These are phyloP conservation scores for Calcarisporium arbuscula DNA, from an alignment of 2,329 filamentous ascomycete species.

Conservation along the genomic window DNA sequence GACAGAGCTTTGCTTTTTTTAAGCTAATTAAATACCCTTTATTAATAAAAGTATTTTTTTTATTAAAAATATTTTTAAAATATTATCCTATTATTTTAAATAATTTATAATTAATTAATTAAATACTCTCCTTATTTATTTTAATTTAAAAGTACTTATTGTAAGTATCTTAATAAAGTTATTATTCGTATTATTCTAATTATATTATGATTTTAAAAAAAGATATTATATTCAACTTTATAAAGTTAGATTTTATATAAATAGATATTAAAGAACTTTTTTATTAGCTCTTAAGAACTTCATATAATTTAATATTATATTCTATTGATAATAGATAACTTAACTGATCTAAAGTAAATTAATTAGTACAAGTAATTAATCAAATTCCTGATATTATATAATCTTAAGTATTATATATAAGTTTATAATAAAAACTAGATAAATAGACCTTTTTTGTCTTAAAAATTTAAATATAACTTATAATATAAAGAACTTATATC, in stretches of 20 bases:
- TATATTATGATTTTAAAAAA: neutral
- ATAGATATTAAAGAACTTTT: neutral
- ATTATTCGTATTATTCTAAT: neutral
- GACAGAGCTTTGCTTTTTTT: neutral
- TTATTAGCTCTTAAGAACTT: neutral
- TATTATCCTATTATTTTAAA: constrained; percentile 5
- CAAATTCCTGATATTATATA: neutral
- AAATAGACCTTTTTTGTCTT: neutral
- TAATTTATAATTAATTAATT: constrained; percentile 1
- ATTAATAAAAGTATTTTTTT: neutral
- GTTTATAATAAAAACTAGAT: neutral
- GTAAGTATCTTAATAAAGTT: neutral
- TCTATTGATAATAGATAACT: neutral
- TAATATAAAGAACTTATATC: no score
- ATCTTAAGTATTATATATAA: neutral
- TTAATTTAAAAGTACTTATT: neutral
- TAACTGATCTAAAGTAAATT: neutral
- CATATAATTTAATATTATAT: neutral
- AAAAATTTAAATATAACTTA: neutral
- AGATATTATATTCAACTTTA: neutral
- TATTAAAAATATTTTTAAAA: neutral
- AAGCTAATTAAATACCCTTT: neutral
- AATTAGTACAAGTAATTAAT: neutral
- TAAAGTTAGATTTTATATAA: neutral
- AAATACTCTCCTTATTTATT: neutral